These are phyloP conservation scores for Hanseniaspora mollemarum DNA, from an alignment of 805 yeast species.

Conservation along the genomic window DNA sequence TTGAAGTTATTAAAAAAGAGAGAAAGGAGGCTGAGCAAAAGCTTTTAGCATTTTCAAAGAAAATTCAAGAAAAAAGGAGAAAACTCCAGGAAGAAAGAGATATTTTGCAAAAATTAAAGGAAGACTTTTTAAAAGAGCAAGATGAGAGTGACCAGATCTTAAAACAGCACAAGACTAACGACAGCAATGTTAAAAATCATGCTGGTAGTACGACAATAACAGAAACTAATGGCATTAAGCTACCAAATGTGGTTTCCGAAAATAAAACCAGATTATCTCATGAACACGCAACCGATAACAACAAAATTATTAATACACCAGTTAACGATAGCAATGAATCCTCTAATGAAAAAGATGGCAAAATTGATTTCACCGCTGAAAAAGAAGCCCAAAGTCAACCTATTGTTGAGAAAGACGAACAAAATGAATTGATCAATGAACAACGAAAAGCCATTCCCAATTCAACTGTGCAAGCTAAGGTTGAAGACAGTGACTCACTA, in stretches of 20 bases:
- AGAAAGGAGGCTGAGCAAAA: conserved; percentile 15
- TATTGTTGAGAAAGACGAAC: neutral
- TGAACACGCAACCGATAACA: too few species aligned
- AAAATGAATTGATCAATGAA: neutral
- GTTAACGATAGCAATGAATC: too few species aligned
- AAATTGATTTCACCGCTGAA: neutral
- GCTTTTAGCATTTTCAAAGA: neutral
- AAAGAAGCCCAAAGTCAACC: neutral
- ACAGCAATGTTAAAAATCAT: neutral
- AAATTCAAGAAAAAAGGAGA: neutral
- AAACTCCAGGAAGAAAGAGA: conserved; percentile 14
- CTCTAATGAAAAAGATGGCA: neutral
- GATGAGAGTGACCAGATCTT: neutral
- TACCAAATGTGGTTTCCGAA: neutral
- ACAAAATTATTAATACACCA: neutral
- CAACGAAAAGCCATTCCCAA: too few species aligned
- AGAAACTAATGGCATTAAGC: neutral
- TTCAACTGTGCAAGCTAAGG: conserved; percentile 2
- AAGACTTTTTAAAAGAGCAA: neutral
- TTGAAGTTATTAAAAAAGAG: conserved; percentile 16
- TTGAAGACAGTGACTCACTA: conserved; percentile 8
- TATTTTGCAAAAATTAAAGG: neutral
- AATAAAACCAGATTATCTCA: too few species aligned
- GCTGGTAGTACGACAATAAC: neutral
- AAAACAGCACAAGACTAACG: neutral